phyloP scores from a whole-genome alignment of 768 basidiomycete genomes.

The Exidia glandulosa region DNA sequence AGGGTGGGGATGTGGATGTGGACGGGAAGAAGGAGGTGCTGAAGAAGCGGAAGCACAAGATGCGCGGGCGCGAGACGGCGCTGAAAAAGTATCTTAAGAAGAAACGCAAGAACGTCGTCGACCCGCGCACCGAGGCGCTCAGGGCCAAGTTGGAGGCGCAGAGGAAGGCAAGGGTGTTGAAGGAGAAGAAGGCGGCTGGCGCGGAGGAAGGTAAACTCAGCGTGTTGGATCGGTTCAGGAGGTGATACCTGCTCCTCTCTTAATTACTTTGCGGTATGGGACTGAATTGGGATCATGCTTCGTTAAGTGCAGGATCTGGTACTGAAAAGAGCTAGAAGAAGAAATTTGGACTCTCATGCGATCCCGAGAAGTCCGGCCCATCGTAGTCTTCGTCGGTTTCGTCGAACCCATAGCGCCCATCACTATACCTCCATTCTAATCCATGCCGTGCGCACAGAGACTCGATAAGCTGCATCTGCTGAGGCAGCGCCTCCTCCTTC shows the following conservation, averaged over 20 bases:
- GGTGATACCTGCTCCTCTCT: not conserved
- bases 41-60: constrained; percentile 51
- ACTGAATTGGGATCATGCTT: no score
- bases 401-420: no score
- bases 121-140: constrained; percentile 32
- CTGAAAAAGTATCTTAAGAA: constrained; percentile 81
- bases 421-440: no score
- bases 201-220: not conserved
- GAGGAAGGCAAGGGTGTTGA: constrained; percentile 17
- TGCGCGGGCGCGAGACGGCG: constrained; percentile 81
- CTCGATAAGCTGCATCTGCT: not conserved
- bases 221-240: not conserved
- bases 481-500: not conserved
- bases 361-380: no score
- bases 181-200: constrained; percentile 7
- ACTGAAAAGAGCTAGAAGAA: no score
- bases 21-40: constrained; percentile 25
- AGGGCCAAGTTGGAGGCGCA: not conserved
- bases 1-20: constrained; percentile 29
- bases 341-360: no score
- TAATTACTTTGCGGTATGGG: no score
- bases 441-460: not conserved
- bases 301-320: no score
- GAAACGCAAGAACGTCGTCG: constrained; percentile 91
- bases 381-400: no score